A percentile compares a stretch with the other conserved stretches of the same genome.
These are phyloP conservation scores for Apostasia shenzhenica DNA, from an alignment of 106 monocot species.

Conservation along the genomic window DNA sequence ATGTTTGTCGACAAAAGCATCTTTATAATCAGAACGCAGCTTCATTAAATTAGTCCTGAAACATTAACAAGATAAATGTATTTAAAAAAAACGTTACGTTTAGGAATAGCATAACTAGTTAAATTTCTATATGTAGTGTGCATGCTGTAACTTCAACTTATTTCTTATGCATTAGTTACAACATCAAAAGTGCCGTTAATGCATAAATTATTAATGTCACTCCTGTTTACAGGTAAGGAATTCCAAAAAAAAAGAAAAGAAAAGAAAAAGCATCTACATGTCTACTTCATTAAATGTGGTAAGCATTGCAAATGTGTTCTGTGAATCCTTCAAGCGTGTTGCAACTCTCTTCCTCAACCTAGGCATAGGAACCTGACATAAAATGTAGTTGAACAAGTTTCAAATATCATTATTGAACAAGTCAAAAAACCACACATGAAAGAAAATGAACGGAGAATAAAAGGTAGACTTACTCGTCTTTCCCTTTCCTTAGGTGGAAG, in stretches of 20 bases:
- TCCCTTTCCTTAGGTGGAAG: constrained; percentile 97
- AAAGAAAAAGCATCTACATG: constrained; percentile 48
- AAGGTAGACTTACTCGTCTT: constrained; percentile 51
- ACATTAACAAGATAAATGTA: neutral
- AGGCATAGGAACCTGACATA: constrained; percentile 82
- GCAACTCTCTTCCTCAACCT: constrained; percentile 85
- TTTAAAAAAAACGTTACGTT: neutral
- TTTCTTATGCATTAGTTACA: neutral
- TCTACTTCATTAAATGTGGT: constrained; percentile 99
- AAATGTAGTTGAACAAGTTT: neutral
- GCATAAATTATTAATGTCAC: neutral
- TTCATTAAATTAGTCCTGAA: constrained; percentile 98
- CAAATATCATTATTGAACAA: neutral
- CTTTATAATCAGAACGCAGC: constrained; percentile 92
- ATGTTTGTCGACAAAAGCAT: constrained; percentile 80
- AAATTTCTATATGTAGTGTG: neutral
- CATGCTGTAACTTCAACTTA: neutral
- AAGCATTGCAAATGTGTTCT: constrained; percentile 94
- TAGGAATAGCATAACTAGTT: neutral
- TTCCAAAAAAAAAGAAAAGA: neutral
- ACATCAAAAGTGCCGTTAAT: neutral
- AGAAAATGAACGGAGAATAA: neutral
- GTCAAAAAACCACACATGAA: neutral
- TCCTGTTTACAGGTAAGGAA: neutral
- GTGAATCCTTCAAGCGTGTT: constrained; percentile 93